Evolutionary conservation across 164 flowering plant genomes (phyloP).

Genomic region (Sextonia rubra): DNA sequence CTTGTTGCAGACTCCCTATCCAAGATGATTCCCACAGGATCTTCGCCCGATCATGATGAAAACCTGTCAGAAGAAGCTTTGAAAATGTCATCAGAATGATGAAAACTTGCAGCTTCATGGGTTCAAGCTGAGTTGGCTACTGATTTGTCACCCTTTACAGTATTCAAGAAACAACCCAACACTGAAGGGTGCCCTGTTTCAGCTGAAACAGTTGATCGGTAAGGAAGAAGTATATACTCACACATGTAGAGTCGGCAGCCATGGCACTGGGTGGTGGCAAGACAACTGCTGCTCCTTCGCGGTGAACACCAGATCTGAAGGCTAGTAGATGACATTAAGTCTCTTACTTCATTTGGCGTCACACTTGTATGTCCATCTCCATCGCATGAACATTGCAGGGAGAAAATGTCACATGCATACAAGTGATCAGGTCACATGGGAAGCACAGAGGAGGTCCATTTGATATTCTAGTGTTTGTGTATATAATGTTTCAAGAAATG

Average conservation of each 20-base stretch:
- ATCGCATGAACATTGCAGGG: not conserved
- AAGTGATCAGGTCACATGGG: too few relatives aligned
- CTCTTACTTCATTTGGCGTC: not conserved
- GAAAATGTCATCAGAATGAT: conserved; percentile 55
- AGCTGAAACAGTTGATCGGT: conserved; percentile 69
- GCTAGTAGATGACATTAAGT: conserved; percentile 6
- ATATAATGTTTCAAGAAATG: too few relatives aligned
- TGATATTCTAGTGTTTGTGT: too few relatives aligned
- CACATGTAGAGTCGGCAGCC: conserved; percentile 94
- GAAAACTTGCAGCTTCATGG: conserved; percentile 77
- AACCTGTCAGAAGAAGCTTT: conserved; percentile 53
- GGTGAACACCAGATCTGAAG: conserved; percentile 4
- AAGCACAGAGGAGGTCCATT: too few relatives aligned
- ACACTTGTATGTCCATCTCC: not conserved
- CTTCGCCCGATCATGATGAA: conserved; percentile 49
- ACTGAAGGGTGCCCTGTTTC: conserved; percentile 33
- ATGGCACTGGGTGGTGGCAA: conserved; percentile 69
- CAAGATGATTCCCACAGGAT: conserved; percentile 35
- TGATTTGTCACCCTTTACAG: conserved; percentile 66
- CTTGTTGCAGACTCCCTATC: conserved; percentile 55
- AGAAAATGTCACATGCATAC: too few relatives aligned
- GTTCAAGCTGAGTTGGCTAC: conserved; percentile 84
- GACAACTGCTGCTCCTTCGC: not conserved
- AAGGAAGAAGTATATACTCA: conserved; percentile 91
- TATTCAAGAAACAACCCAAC: conserved; percentile 41